Evolutionary conservation across 208 protist species (phyloP).

Genomic region (Wallacemonas collosoma): DNA sequence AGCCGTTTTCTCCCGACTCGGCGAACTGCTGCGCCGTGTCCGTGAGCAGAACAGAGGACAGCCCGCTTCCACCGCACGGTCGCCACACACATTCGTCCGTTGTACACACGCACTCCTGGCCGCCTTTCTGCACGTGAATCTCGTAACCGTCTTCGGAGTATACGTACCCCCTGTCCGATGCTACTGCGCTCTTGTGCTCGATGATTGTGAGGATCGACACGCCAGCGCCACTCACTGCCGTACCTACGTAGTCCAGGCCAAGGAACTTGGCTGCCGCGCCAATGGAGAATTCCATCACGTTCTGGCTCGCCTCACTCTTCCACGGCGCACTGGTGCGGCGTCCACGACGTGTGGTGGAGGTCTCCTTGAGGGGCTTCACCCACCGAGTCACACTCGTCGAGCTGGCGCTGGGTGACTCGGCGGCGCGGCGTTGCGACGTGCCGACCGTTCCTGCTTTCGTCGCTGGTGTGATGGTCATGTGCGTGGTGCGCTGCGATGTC

Average conservation of each 20-base stretch:
- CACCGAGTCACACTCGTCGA: constrained; percentile 6
- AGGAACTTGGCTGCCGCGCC: neutral
- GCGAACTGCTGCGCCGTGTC: constrained; percentile 23
- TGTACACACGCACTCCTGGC: constrained; percentile 31
- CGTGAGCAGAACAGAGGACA: constrained; percentile 34
- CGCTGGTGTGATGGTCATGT: constrained; percentile 10
- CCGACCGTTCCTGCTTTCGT: too few species aligned
- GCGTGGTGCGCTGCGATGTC: neutral
- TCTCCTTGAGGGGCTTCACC: constrained; percentile 9
- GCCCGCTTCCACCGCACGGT: neutral
- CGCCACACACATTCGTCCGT: constrained; percentile 43
- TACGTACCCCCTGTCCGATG: constrained; percentile 10
- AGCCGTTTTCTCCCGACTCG: constrained; percentile 39
- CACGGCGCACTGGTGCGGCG: neutral
- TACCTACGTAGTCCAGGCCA: constrained; percentile 6
- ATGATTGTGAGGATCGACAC: constrained; percentile 11
- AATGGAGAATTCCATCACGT: neutral
- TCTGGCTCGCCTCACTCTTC: neutral
- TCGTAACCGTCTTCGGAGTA: constrained; percentile 22
- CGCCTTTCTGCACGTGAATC: constrained; percentile 28
- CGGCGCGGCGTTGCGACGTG: too few species aligned
- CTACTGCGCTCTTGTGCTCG: neutral
- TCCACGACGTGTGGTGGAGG: neutral
- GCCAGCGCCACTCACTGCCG: neutral
- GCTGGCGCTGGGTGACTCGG: neutral